Evolutionary conservation across 495 filamentous ascomycete species (phyloP).

Genomic region (Tuber calosporum): DNA sequence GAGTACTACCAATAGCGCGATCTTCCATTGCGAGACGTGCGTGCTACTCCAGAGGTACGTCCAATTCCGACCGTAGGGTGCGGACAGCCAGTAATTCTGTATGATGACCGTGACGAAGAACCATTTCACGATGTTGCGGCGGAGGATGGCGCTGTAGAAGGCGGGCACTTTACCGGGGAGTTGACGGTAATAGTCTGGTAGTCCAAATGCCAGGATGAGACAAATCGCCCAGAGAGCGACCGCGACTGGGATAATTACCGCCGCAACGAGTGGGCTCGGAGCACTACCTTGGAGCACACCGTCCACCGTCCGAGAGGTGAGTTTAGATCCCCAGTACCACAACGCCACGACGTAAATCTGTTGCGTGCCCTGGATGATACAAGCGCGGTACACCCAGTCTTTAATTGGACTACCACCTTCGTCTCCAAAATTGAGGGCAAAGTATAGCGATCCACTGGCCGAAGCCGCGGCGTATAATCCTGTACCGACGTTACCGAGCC

Average conservation of each 20-base stretch:
- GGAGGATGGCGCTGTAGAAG: constrained; percentile 52
- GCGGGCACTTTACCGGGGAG: constrained; percentile 60
- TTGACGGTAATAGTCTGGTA: constrained; percentile 62
- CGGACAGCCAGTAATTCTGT: constrained; percentile 61
- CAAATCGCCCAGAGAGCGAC: constrained; percentile 51
- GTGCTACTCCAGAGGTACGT: constrained; percentile 53
- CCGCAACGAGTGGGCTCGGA: constrained; percentile 44
- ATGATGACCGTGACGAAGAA: constrained; percentile 57
- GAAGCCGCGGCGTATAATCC: constrained; percentile 49
- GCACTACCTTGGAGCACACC: constrained; percentile 10
- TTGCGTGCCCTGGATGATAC: constrained; percentile 50
- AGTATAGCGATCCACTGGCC: constrained; percentile 50
- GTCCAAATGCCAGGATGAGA: constrained; percentile 50
- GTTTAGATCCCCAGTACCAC: constrained; percentile 49
- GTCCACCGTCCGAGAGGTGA: constrained; percentile 33
- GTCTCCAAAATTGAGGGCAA: constrained; percentile 51
- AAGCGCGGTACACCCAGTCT: constrained; percentile 52
- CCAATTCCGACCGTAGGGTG: constrained; percentile 59
- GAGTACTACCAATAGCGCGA: constrained; percentile 50
- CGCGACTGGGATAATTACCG: constrained; percentile 49
- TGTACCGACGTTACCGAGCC: constrained; percentile 50
- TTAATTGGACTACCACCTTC: constrained; percentile 49
- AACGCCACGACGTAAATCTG: constrained; percentile 50
- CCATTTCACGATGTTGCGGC: constrained; percentile 55
- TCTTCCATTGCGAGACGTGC: constrained; percentile 50